Conservation (phyloP, 495 filamentous ascomycete genomes). For the Aspergillus wentii region DNA sequence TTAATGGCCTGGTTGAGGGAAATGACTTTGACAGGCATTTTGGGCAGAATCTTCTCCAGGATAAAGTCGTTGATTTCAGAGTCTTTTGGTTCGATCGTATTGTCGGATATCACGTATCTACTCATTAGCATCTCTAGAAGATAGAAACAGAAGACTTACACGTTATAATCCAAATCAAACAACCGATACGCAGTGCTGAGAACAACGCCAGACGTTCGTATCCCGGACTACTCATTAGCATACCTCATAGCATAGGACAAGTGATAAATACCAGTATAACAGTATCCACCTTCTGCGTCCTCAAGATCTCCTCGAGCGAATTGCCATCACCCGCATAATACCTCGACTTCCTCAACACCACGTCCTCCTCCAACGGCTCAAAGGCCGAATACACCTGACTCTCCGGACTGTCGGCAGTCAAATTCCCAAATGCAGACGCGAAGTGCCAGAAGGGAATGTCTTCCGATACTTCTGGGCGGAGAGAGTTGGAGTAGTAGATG, state of each 20-base stretch:
- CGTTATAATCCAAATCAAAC: constrained; percentile 32
- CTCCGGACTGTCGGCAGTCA: neutral
- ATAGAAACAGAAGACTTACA: constrained; percentile 6
- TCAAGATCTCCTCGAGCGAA: constrained; percentile 30
- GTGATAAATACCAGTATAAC: constrained; percentile 15
- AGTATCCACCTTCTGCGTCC: constrained; percentile 30
- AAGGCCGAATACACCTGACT: neutral
- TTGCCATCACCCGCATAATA: constrained; percentile 36
- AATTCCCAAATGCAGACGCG: constrained; percentile 9
- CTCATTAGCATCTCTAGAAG: neutral
- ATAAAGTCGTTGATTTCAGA: constrained; percentile 18
- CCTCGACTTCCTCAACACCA: constrained; percentile 31
- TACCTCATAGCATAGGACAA: neutral
- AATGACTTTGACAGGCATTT: constrained; percentile 19
- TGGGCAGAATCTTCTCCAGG: constrained; percentile 19
- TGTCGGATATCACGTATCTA: constrained; percentile 29
- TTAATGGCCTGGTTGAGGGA: constrained; percentile 23
- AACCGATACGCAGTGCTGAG: constrained; percentile 29
- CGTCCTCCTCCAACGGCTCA: constrained; percentile 11
- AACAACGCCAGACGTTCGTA: constrained; percentile 29
- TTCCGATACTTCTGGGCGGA: constrained; percentile 19
- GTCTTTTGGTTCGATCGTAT: constrained; percentile 23
- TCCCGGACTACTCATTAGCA: constrained; percentile 17
- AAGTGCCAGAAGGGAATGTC: constrained; percentile 19
- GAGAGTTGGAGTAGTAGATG: constrained; percentile 25